Evolutionary conservation across 495 filamentous ascomycete species (phyloP), one percentile per base, ranked within the genome.

Genomic region (Massariosphaeria phaeospora): DNA sequence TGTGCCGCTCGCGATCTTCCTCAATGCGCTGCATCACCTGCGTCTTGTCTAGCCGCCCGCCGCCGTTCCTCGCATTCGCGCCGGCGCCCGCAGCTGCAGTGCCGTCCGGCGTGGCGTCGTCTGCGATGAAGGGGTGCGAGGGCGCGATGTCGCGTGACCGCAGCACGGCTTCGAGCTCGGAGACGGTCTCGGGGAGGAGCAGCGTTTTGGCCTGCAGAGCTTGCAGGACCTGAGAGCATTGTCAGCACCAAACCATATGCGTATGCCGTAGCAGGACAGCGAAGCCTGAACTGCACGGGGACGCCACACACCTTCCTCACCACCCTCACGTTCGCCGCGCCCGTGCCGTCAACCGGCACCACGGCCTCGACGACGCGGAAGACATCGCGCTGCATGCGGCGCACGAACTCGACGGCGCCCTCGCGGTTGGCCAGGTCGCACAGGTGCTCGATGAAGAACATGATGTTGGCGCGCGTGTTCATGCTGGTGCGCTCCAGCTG

Each of bases 361-460:
- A 91, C 88, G 0, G 88, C 84, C 64, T 96, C 93, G 15, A 97
- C 84, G 15, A 99, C 81, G 11, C 87, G 75, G 12, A 93, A 73
- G 20, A 97, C 91, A 65, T 99, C 94, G 21, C 90, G 76, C 66
- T 95, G 87, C 70, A 99, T 90, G 89, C 96, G 95, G 44, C 84
- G 82, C 15, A 93, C 80, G 66, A 90, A 97, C 23, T 87, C 82
- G 15, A 73, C 66, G 62, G 90, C 79, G 52, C 82, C 77, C 50
- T 95, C 87, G 44, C 81, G 81, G 15, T 79, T 76, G 13, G 88
- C 84, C 75, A 89, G 80, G 64, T 96, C 91, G 70, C 91, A 88
- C 48, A 99, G 84, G 56, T 89, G 84, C 67, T 97, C 91, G 66
- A 97, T 83, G 74, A 99, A 97, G 73, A 93, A 97, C 86, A 99